Conservation (phyloP, 179 eudicot genomes). For the Drosera spatulata region DNA sequence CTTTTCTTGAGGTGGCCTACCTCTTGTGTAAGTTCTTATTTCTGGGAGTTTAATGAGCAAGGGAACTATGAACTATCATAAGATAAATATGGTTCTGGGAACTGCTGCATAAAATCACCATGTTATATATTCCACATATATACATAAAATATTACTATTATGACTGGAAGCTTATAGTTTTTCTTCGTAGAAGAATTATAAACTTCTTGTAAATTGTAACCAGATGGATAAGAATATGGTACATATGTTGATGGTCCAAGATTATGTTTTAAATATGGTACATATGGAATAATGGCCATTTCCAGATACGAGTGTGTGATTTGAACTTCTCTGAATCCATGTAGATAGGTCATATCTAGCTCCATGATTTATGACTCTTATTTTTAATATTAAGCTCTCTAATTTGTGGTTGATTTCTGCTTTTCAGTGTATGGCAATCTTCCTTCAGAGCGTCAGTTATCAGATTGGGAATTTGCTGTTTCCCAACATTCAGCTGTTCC, state of each 20-base stretch:
- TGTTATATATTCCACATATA: no score
- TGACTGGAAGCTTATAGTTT: no score
- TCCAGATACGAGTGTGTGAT: no score
- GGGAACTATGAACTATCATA: constrained; percentile 1
- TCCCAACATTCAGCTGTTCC: constrained; percentile 98
- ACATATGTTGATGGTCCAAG: no score
- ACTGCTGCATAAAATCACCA: no score
- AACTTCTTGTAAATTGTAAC: no score
- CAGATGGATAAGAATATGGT: no score
- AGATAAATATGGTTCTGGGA: neutral
- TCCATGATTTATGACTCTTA: neutral
- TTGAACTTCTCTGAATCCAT: no score
- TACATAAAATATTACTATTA: no score
- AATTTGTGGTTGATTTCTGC: neutral
- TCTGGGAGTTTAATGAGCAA: constrained; percentile 2
- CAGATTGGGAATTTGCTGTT: constrained; percentile 93
- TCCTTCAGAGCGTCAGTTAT: constrained; percentile 76
- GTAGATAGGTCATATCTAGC: neutral
- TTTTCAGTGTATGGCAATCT: constrained; percentile 85
- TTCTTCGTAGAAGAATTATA: no score
- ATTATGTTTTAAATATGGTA: no score
- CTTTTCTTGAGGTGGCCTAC: constrained; percentile 90
- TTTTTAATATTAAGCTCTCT: neutral
- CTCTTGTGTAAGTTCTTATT: constrained; percentile 63
- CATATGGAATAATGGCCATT: no score